Evolutionary conservation across 2,329 filamentous ascomycete genomes (phyloP).

Genomic region (Aspergillus sp.): DNA sequence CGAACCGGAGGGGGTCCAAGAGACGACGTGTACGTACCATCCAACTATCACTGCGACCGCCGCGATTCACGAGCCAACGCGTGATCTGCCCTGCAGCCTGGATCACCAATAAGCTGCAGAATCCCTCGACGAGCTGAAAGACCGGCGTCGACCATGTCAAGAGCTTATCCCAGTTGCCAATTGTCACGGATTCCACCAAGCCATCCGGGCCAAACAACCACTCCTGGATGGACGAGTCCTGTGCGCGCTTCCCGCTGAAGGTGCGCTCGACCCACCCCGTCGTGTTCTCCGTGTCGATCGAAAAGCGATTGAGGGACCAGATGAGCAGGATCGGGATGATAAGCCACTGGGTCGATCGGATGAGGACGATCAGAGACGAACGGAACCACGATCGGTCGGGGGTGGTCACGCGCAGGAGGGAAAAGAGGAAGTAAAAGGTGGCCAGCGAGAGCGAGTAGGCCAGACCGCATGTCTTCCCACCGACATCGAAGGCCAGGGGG

Average conservation of each 20-base stretch:
- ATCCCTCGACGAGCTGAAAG: constrained; percentile 93
- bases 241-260: constrained; percentile 64
- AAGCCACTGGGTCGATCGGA: constrained; percentile 80
- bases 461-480: constrained; percentile 87
- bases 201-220: constrained; percentile 89
- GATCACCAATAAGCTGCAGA: constrained; percentile 93
- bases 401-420: constrained; percentile 73
- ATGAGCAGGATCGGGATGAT: constrained; percentile 84
- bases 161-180: constrained; percentile 86
- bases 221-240: constrained; percentile 66
- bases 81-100: constrained; percentile 94
- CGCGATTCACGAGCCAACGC: constrained; percentile 85
- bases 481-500: constrained; percentile 96
- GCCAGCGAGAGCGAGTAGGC: constrained; percentile 90
- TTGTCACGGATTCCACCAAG: constrained; percentile 72
- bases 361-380: constrained; percentile 65
- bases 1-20: neutral
- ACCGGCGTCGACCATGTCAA: constrained; percentile 88
- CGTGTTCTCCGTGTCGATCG: constrained; percentile 71
- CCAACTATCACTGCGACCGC: constrained; percentile 90
- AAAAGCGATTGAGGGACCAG: constrained; percentile 94
- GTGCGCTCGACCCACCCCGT: constrained; percentile 79
- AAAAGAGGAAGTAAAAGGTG: constrained; percentile 87
- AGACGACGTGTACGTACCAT: constrained; percentile 62
- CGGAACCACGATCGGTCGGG: constrained; percentile 75